Evolutionary conservation across 495 filamentous ascomycete species (phyloP).

Genomic region (Talaromyces ruber): DNA sequence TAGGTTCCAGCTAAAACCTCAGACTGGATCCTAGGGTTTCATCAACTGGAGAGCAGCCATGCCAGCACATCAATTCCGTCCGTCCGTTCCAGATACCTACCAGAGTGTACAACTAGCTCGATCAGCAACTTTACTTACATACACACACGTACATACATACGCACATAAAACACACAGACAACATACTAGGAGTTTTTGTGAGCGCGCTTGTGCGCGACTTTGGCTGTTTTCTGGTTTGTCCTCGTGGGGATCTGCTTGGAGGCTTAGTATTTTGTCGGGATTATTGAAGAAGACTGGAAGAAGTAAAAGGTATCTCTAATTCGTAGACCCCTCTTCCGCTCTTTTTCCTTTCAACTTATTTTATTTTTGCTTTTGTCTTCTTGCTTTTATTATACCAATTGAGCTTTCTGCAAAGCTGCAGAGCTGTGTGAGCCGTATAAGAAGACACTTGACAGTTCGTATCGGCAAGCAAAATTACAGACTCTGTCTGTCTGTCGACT

Average conservation of each 20-base stretch:
- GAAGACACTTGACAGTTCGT: neutral
- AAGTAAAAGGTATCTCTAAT: neutral
- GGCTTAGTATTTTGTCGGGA: neutral
- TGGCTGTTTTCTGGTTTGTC: neutral
- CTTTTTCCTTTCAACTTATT: constrained; percentile 12
- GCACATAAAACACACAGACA: neutral
- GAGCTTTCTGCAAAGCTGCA: neutral
- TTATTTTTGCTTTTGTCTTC: constrained; percentile 14
- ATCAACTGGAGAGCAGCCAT: constrained; percentile 75
- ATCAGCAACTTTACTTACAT: neutral
- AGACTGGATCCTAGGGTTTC: constrained; percentile 47
- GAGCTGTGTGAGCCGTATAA: neutral
- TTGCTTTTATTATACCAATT: constrained; percentile 12
- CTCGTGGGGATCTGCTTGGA: neutral
- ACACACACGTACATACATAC: neutral
- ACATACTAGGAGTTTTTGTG: neutral
- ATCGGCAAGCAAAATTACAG: neutral
- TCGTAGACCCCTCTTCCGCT: constrained; percentile 12
- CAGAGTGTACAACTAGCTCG: neutral
- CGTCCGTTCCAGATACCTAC: constrained; percentile 6
- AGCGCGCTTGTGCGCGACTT: constrained; percentile 1
- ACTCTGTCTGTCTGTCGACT: neutral
- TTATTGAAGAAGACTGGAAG: neutral
- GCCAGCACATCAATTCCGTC: constrained; percentile 77
- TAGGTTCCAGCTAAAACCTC: constrained; percentile 45